These are phyloP conservation scores for Viola odorata DNA, from an alignment of 345 rosid species.

Conservation along the genomic window DNA sequence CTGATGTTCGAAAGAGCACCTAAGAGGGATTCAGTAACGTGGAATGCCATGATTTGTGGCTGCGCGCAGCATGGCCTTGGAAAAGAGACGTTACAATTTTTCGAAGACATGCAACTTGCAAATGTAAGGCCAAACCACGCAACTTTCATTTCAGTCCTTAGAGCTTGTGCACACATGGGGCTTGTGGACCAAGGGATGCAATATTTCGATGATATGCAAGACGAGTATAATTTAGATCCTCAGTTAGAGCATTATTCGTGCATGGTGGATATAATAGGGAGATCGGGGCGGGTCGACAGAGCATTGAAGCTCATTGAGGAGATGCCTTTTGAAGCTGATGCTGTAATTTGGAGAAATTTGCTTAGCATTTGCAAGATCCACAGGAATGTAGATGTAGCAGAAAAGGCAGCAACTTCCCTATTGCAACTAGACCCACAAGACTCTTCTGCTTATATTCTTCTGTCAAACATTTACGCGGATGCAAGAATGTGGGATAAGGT, in stretches of 20 bases:
- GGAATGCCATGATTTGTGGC: constrained; percentile 92
- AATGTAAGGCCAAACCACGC: constrained; percentile 67
- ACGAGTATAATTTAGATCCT: constrained; percentile 54
- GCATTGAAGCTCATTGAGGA: constrained; percentile 53
- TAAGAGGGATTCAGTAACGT: constrained; percentile 66
- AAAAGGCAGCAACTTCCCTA: constrained; percentile 47
- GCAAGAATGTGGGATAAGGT: constrained; percentile 88
- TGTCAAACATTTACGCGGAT: constrained; percentile 79
- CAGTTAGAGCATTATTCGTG: constrained; percentile 81
- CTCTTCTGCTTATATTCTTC: constrained; percentile 69
- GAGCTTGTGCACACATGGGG: constrained; percentile 92
- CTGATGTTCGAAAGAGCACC: constrained; percentile 62
- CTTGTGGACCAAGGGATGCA: constrained; percentile 50
- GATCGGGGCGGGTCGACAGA: constrained; percentile 53
- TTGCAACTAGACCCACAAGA: constrained; percentile 68
- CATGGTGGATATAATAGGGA: constrained; percentile 87
- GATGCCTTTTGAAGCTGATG: constrained; percentile 83
- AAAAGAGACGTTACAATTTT: constrained; percentile 59
- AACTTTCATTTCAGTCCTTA: constrained; percentile 81
- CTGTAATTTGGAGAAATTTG: constrained; percentile 78
- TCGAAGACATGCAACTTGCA: constrained; percentile 48
- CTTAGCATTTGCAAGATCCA: constrained; percentile 69
- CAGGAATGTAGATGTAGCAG: constrained; percentile 74
- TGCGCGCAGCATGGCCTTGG: constrained; percentile 86
- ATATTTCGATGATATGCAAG: constrained; percentile 63